Evolutionary conservation across 805 yeast genomes (phyloP).

Genomic region (Kodamaea neixiangensis): DNA sequence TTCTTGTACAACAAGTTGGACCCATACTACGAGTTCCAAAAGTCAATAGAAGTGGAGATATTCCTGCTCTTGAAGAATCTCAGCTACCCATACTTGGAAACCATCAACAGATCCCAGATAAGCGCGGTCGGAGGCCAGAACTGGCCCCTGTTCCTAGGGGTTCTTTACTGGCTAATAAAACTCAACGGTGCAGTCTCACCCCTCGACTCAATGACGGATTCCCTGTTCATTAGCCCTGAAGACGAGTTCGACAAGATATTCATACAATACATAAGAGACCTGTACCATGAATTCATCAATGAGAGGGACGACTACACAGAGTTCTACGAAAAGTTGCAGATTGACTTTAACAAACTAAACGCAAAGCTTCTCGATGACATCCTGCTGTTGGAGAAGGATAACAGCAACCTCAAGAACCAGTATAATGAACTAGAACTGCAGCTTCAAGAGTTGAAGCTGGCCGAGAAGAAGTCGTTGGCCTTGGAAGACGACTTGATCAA

Average conservation of each 20-base stretch:
- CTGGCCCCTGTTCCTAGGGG: slow-evolving; percentile 83
- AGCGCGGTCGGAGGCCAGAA: slow-evolving; percentile 89
- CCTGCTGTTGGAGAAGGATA: slow-evolving; percentile 40
- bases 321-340: slow-evolving; percentile 55
- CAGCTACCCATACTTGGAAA: slow-evolving; percentile 77
- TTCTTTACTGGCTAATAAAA: slow-evolving; percentile 79
- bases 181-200: slow-evolving; percentile 41
- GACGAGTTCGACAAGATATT: slow-evolving; percentile 53
- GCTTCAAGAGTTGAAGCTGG: slow-evolving; percentile 48
- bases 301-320: slow-evolving; percentile 63
- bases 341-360: slow-evolving; percentile 54
- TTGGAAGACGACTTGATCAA: slow-evolving; percentile 70
- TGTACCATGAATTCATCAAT: slow-evolving; percentile 67
- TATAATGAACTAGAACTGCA: slow-evolving; percentile 46
- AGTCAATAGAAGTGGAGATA: slow-evolving; percentile 74
- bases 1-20: slow-evolving; percentile 77
- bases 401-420: slow-evolving; percentile 39
- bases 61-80: slow-evolving; percentile 63
- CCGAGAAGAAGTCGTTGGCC: slow-evolving; percentile 59
- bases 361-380: slow-evolving; percentile 51
- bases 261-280: slow-evolving; percentile 60
- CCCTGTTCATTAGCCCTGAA: slow-evolving; percentile 34
- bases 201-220: slow-evolving; percentile 29
- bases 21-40: slow-evolving; percentile 71
- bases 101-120: slow-evolving; percentile 80